These are phyloP conservation scores for Laburnicola sp. DNA, from an alignment of 2,329 filamentous ascomycete species.

Conservation along the genomic window DNA sequence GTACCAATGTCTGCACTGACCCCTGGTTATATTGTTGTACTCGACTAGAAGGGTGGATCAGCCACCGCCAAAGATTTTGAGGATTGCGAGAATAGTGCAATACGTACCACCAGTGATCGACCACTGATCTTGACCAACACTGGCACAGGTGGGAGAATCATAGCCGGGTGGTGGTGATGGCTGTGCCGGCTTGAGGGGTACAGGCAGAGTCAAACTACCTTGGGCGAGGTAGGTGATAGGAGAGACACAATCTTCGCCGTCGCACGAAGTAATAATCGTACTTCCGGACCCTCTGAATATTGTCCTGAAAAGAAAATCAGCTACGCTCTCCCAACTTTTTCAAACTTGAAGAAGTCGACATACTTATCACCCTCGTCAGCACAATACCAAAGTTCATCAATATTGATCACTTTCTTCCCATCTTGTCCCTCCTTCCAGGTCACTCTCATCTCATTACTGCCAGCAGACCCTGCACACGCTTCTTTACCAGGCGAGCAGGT, in stretches of 20 bases:
- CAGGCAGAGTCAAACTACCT: conserved; percentile 11
- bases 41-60: conserved; percentile 4
- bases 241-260: conserved; percentile 12
- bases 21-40: conserved; percentile 13
- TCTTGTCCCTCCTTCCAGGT: conserved; percentile 4
- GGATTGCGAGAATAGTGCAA: not conserved
- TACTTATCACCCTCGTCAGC: conserved; percentile 13
- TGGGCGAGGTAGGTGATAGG: conserved; percentile 14
- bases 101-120: conserved; percentile 7
- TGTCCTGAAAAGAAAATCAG: conserved; percentile 3
- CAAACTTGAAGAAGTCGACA: not conserved
- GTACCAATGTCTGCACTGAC: conserved; percentile 17
- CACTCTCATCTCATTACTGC: not conserved
- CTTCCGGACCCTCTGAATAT: conserved; percentile 12
- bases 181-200: conserved; percentile 17
- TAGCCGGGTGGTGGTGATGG: conserved; percentile 12
- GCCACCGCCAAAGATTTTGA: not conserved
- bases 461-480: not conserved
- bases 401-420: conserved; percentile 5
- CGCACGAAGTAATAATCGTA: conserved; percentile 13
- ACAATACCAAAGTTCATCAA: conserved; percentile 12
- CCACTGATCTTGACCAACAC: conserved; percentile 15
- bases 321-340: not conserved
- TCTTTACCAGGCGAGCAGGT: conserved; percentile 9
- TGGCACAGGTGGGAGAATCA: conserved; percentile 11